Base-by-base conservation (phyloP, 2,329 filamentous ascomycete genomes). In the Emmonsiellopsis sp. region DNA sequence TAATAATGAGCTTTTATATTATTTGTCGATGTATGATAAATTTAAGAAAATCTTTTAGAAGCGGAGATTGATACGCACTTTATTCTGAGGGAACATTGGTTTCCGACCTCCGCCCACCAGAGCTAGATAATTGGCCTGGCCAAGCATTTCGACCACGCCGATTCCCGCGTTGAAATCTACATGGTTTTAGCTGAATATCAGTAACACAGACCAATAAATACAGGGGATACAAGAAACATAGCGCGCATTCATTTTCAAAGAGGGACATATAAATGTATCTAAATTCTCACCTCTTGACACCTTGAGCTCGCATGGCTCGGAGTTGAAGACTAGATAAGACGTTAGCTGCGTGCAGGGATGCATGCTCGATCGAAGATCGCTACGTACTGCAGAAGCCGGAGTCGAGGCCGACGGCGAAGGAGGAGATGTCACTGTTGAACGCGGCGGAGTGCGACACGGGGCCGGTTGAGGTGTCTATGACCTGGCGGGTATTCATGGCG, bases 1-100 rank as follows among this genome's bases (percentile, higher is more conserved):
- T n/a, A 13, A n/a, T 46, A n/a, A 27, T 27, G 21, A 4, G 21
- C 21, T 5, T 27, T 27, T 27, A 27, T 27, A 27, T 27, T 27
- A 27, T 5, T 27, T 27, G 21, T 27, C 21, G 21, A 27, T 27
- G 21, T 27, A 27, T 27, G 21, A 27, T 27, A 27, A 27, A 27
- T 27, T 27, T 27, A 27, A 27, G 21, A 4, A 27, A 27, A 27
- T 5, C 21, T 27, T 27, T 27, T 27, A 45, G 37, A 14, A 34
- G 11, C 21, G 36, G 32, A 8, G 8, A 40, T 2, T n/a, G 52
- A 17, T 44, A 57, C 64, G 53, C 62, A 84, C 88, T 77, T 94
- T 95, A 71, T 91, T 94, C 65, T 86, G 86, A 11, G 89, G 84
- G 62, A 89, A 93, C 64, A 92, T 92, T 51, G 91, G 89, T 55